Evolutionary conservation across 2,329 filamentous ascomycete species (phyloP), one percentile per base, ranked within the genome.

Genomic region (Alternaria infectoria): DNA sequence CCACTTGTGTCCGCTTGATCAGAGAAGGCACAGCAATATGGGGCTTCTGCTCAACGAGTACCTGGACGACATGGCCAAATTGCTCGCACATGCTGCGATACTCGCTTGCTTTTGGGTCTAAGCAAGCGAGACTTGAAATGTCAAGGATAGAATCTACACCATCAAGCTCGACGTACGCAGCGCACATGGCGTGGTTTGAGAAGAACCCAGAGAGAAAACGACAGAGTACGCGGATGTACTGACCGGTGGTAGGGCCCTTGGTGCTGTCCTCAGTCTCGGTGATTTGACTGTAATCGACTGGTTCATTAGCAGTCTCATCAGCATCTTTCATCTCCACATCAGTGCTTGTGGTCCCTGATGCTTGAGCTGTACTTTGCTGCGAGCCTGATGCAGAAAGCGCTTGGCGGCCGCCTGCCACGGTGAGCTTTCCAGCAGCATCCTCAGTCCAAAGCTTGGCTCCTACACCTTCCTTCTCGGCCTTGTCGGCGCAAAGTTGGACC

Each of bases 91-190:
- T 88, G 56, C 86, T 81, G 30, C 73, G 72, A 8, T 72, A 68
- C 44, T 91, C 89, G 43, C 89, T 86, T 74, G 92, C 90, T 73
- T 92, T 87, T 70, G 89, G 89, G 1, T 93, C 89, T 50, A 98
- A 85, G 76, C 93, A 94, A 6, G 93, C 91, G 28, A 94, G 88
- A 57, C 91, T 92, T 44, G 91, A 91, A 59, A 97, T 88, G 74
- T 97, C 93, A 57, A 99, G 84, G 19, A 98, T 84, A 54, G 91
- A 85, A 77, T 97, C 93, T 23, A 95, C 89, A 7, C 93, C 96
- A 61, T 93, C 93, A 54, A 87, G 86, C 58, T 91, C 88, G 66
- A 96, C 89, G 74, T 97, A 95, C 23, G 87, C 86, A 17, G 85
- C 83, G 78, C 91, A 94, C 71, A 96, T 86, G 32, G 85, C 85